Percentiles rank a stretch among this genome's conserved stretches.
Conservation (phyloP, 1,284 basidiomycete species). For the Salmacisia buchloeana region DNA sequence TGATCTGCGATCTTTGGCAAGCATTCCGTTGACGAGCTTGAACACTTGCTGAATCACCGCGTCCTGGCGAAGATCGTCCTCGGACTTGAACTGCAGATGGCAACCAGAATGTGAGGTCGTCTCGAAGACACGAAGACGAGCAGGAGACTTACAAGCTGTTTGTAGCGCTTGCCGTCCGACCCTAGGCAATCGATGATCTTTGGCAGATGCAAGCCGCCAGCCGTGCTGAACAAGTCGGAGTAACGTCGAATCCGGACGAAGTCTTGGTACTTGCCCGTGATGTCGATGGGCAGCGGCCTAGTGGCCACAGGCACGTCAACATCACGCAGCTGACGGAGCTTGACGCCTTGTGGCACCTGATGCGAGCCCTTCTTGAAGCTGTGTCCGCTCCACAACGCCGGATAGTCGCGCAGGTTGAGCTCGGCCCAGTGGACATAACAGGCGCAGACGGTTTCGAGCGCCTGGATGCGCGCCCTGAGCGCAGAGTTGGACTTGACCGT, state of each 20-base stretch:
- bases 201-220: constrained; percentile 76
- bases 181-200: constrained; percentile 74
- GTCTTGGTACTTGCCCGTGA: constrained; percentile 55
- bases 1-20: constrained; percentile 69
- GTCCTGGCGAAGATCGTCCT: constrained; percentile 86
- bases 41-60: constrained; percentile 99
- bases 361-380: constrained; percentile 25
- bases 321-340: constrained; percentile 20
- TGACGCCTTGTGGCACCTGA: constrained; percentile 23
- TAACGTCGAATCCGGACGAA: constrained; percentile 64
- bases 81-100: constrained; percentile 73
- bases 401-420: constrained; percentile 55
- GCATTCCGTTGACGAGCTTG: constrained; percentile 74
- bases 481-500: constrained; percentile 57
- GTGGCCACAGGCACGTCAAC: constrained; percentile 67
- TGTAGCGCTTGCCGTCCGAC: constrained; percentile 65
- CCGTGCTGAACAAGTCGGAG: constrained; percentile 58
- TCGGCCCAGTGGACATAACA: constrained; percentile 79
- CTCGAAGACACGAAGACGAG: neutral
- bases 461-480: constrained; percentile 54
- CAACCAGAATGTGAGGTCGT: neutral
- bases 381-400: constrained; percentile 20
- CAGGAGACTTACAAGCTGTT: constrained; percentile 66
- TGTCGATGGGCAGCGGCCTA: constrained; percentile 65
- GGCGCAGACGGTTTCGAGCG: constrained; percentile 65